Base-by-base conservation (phyloP, 768 basidiomycete genomes). In the Macrolepiota dolichaula region DNA sequence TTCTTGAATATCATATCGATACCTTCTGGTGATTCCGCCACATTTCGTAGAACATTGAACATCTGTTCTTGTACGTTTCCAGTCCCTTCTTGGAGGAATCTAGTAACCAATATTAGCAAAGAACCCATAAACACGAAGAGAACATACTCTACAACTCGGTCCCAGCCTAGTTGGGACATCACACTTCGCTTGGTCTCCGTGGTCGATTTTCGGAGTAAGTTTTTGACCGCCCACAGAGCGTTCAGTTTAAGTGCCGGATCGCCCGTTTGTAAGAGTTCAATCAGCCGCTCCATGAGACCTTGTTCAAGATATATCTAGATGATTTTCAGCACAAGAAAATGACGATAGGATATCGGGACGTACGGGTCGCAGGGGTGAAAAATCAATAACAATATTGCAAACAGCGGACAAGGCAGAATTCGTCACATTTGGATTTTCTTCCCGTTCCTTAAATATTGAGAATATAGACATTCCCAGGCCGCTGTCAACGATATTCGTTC, bases 141-240 rank as follows among this genome's bases (percentile, higher is more conserved):
- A 12, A 73, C 85, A 24, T 57, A 92, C 92, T 73, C 72, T 13
- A 77, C 69, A 0, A 96, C 72, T 13, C 78, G 73, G 0, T 68
- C 67, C 91, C 92, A 95, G 1, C 85, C 86, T 2, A 97, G 67
- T 47, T 78, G 74, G n/a, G 74, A 72, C 83, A 93, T 90, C 13
- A 94, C 82, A 60, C 79, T 74, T 44, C 74, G 74, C 72, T 92
- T 94, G 54, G 83, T 82, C 46, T 80, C 77, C n/a, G 77, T 73
- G 2, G 73, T 74, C 36, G 86, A 84, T 67, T 87, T 88, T 69
- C 82, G 82, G 1, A 93, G 69, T n/a, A 92, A 69, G 67, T 96
- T 97, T 71, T 92, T 94, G 37, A 95, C 72, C 0, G 89, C 89
- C 94, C 94, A 96, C n/a, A 96, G 68, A 0, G 89, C 85, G 63